These are phyloP conservation scores for Pholiota molesta DNA, from an alignment of 768 basidiomycete genomes.

Conservation along the genomic window DNA sequence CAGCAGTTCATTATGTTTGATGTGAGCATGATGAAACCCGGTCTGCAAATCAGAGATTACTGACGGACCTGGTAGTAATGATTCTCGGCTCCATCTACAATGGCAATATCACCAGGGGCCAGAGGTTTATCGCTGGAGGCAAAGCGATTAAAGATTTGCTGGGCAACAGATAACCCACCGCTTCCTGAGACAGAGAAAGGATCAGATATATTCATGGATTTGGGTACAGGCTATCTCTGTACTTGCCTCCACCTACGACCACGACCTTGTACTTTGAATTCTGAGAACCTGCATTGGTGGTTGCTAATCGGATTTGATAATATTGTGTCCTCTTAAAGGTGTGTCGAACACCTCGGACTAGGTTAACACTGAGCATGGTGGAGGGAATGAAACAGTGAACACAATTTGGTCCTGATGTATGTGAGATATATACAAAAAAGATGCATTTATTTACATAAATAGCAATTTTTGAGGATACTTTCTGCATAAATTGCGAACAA, in stretches of 20 bases:
- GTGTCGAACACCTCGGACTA: constrained; percentile 17
- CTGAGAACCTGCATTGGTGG: constrained; percentile 30
- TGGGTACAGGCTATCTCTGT: not conserved
- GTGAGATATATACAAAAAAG: too few relatives aligned
- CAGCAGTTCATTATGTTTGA: constrained; percentile 2
- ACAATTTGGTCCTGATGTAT: too few relatives aligned
- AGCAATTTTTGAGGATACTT: too few relatives aligned
- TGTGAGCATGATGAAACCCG: not conserved
- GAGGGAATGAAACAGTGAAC: constrained; percentile 5
- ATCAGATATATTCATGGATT: not conserved
- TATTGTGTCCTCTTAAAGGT: constrained; percentile 9
- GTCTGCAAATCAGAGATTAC: not conserved
- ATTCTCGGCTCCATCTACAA: constrained; percentile 78
- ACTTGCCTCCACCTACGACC: constrained; percentile 84
- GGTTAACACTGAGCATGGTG: constrained; percentile 18
- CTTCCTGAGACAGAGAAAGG: constrained; percentile 53
- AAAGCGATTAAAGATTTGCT: constrained; percentile 87
- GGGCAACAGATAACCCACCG: constrained; percentile 81
- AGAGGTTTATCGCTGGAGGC: constrained; percentile 68
- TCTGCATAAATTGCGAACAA: too few relatives aligned
- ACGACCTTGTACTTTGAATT: constrained; percentile 74
- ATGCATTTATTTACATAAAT: too few relatives aligned
- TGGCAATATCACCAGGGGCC: constrained; percentile 76
- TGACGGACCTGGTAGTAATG: constrained; percentile 82
- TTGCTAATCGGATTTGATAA: constrained; percentile 31